Conservation (phyloP, 148 eudicot species). For the Heliosperma pusillum region DNA sequence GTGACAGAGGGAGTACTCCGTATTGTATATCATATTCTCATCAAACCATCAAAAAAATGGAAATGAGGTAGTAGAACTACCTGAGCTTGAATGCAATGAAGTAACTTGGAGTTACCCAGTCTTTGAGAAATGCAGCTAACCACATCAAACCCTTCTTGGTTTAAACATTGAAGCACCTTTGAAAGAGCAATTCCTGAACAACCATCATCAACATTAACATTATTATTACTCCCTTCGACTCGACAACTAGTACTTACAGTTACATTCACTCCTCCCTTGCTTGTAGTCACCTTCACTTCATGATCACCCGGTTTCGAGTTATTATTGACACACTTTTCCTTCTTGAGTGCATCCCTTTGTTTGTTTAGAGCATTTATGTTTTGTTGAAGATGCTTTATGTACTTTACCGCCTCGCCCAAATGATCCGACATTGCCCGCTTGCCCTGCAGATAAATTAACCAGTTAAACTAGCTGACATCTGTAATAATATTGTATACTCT, state of each 20-base stretch:
- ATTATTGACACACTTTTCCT: not conserved
- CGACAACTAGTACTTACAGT: slow-evolving; percentile 15
- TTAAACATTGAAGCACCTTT: slow-evolving; percentile 27
- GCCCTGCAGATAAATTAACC: slow-evolving; percentile 23
- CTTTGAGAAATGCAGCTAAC: slow-evolving; percentile 31
- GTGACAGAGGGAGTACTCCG: too few species aligned
- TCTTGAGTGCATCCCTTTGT: slow-evolving; percentile 34
- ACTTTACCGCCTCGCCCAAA: slow-evolving; percentile 32
- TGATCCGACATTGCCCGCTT: slow-evolving; percentile 42
- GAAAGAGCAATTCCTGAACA: slow-evolving; percentile 19
- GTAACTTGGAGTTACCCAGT: slow-evolving; percentile 10
- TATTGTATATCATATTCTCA: too few species aligned
- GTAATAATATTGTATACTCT: not conserved
- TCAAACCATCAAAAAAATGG: too few species aligned
- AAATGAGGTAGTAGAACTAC: slow-evolving; percentile 18
- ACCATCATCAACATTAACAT: not conserved
- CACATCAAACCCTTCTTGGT: slow-evolving; percentile 33
- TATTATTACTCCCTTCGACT: not conserved
- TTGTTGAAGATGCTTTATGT: slow-evolving; percentile 33
- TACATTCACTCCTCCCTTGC: slow-evolving; percentile 28
- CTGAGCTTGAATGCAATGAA: slow-evolving; percentile 33
- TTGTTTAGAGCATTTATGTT: slow-evolving; percentile 22
- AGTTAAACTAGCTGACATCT: not conserved
- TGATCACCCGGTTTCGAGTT: not conserved
- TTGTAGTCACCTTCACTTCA: slow-evolving; percentile 23